phyloP scores from a whole-genome alignment of 495 filamentous ascomycete species.

The Hypoxylon fragiforme region DNA sequence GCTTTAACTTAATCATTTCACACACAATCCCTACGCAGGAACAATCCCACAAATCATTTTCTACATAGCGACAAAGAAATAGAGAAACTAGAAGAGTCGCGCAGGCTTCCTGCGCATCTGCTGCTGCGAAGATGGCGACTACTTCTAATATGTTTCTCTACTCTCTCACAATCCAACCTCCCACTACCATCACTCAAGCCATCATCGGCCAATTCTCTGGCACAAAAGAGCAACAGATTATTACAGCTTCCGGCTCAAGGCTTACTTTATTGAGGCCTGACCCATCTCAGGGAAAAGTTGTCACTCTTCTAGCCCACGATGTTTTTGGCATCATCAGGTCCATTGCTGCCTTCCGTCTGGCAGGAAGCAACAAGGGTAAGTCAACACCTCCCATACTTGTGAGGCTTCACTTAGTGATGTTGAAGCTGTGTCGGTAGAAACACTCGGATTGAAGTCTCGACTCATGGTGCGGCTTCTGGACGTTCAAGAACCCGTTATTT shows the following conservation, averaged over 20 bases:
- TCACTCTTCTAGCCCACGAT: slow-evolving; percentile 84
- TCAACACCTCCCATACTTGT: slow-evolving; percentile 43
- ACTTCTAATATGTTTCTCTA: slow-evolving; percentile 98
- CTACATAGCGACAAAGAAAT: slow-evolving; percentile 14
- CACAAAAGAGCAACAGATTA: slow-evolving; percentile 93
- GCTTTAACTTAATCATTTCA: neutral
- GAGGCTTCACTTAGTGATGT: slow-evolving; percentile 90
- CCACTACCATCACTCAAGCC: slow-evolving; percentile 84
- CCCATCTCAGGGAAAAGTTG: slow-evolving; percentile 80
- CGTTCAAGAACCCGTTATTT: neutral
- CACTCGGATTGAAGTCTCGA: slow-evolving; percentile 46
- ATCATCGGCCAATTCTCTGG: slow-evolving; percentile 93
- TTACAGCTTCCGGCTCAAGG: slow-evolving; percentile 88
- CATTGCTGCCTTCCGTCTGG: slow-evolving; percentile 83
- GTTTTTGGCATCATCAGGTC: slow-evolving; percentile 92
- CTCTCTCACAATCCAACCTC: slow-evolving; percentile 88
- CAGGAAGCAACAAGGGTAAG: slow-evolving; percentile 97
- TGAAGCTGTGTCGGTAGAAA: slow-evolving; percentile 63
- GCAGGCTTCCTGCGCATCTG: slow-evolving; percentile 56
- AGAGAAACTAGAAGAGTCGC: slow-evolving; percentile 44
- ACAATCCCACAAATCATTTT: slow-evolving; percentile 4
- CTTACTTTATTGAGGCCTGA: slow-evolving; percentile 87
- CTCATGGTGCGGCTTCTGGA: slow-evolving; percentile 32
- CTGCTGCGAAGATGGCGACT: slow-evolving; percentile 75
- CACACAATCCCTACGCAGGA: slow-evolving; percentile 5